phyloP scores from a whole-genome alignment of 140 eudicot genomes.

The Stevia rebaudiana region DNA sequence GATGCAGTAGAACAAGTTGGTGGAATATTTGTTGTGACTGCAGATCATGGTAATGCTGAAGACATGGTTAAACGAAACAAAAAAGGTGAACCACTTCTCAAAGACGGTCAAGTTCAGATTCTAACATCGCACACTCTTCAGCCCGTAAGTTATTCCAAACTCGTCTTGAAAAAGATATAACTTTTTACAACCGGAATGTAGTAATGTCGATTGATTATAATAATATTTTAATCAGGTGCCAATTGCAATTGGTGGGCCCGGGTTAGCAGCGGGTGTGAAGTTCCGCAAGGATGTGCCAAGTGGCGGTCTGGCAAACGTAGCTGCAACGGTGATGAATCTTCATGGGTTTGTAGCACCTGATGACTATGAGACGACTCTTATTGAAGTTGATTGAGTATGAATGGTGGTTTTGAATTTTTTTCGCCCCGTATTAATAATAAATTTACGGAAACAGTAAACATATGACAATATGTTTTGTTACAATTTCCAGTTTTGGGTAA shows the following conservation, averaged over 20 bases:
- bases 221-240: constrained; percentile 50
- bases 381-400: constrained; percentile 52
- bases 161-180: not conserved
- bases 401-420: no score
- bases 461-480: no score
- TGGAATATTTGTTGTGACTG: constrained; percentile 89
- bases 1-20: constrained; percentile 97
- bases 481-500: no score
- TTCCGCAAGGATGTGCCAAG: constrained; percentile 69
- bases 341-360: constrained; percentile 83
- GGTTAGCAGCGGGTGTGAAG: constrained; percentile 62
- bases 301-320: constrained; percentile 84
- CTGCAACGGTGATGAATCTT: constrained; percentile 83
- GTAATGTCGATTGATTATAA: no score
- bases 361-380: constrained; percentile 78
- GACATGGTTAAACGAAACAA: constrained; percentile 97
- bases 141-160: constrained; percentile 48
- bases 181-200: no score
- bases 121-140: constrained; percentile 94
- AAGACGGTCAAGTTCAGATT: constrained; percentile 74
- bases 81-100: constrained; percentile 83
- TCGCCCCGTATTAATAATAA: no score
- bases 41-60: constrained; percentile 98
- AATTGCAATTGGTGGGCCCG: constrained; percentile 86
- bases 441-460: no score